A percentile compares a stretch with the other conserved stretches of the same genome.
phyloP scores from a whole-genome alignment of 768 basidiomycete species.

The Pisolithus microcarpus region DNA sequence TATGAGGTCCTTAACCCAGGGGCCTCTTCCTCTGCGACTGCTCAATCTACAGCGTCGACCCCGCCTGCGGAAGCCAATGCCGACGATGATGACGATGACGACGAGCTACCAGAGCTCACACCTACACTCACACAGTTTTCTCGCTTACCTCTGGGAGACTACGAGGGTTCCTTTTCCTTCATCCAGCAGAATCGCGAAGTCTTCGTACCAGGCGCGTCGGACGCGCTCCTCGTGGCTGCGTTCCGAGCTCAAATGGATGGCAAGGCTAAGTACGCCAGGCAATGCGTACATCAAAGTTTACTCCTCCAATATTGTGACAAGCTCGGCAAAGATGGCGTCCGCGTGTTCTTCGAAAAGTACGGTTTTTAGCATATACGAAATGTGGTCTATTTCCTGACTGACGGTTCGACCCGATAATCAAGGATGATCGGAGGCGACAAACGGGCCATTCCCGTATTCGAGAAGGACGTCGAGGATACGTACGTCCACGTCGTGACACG shows the following conservation, averaged over 20 bases:
- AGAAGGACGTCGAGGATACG: constrained; percentile 84
- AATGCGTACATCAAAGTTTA: constrained; percentile 90
- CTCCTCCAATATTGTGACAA: constrained; percentile 93
- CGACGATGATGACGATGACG: constrained; percentile 43
- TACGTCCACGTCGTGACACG: constrained; percentile 76
- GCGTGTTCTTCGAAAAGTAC: constrained; percentile 90
- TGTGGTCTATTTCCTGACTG: not conserved
- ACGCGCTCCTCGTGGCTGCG: constrained; percentile 85
- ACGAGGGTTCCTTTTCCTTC: constrained; percentile 72
- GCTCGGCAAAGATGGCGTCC: constrained; percentile 83
- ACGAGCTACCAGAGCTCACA: constrained; percentile 72
- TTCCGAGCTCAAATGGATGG: constrained; percentile 76
- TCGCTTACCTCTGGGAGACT: constrained; percentile 61
- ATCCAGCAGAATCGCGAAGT: constrained; percentile 85
- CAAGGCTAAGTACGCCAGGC: constrained; percentile 60
- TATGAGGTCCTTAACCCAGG: constrained; percentile 74
- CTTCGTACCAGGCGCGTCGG: constrained; percentile 78
- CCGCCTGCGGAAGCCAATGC: constrained; percentile 17
- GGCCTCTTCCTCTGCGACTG: constrained; percentile 29
- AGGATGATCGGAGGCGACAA: constrained; percentile 82
- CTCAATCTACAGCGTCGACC: constrained; percentile 12
- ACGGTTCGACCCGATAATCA: not conserved
- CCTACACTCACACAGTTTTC: constrained; percentile 75
- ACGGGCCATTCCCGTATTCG: constrained; percentile 72
- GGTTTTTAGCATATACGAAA: constrained; percentile 11